Evolutionary conservation across 768 basidiomycete genomes (phyloP), one percentile per base, ranked within the genome.

Genomic region (Termitomyces heimii): DNA sequence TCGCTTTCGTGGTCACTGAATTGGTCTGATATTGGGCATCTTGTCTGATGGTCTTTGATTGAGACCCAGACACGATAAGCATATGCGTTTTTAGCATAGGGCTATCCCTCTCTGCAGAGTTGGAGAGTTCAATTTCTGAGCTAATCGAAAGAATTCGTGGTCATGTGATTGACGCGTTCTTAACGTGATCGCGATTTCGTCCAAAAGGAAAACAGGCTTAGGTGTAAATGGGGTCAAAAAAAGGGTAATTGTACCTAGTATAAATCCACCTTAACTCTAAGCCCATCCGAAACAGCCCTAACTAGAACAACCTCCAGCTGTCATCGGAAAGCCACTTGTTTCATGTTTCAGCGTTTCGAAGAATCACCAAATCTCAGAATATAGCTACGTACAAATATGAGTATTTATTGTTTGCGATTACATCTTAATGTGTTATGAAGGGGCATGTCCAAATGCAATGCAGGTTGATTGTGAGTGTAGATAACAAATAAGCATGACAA

Each of bases 81-180:
- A 29, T 52, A 26, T 20, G 6, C 8, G 26, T 3, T 39, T 13
- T 12, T 28, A 16, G 18, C 9, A 28, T 16, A 16, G 24, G 10
- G 16, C 14, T 32, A 8, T 32, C 20, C 26, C 20, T 35, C 32
- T 35, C 16, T 4, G 6, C 18, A 34, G 31, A 2, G 3, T 18
- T 29, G 28, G 8, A 29, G 4, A 29, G 4, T 10, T 46, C 28
- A 7, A n/a, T n/a, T n/a, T n/a, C n/a, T n/a, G n/a, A n/a, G n/a
- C n/a, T n/a, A 20, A 40, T 3, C n/a, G 14, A n/a, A 5, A 29
- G 37, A 53, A 37, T 20, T 16, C 5, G 24, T 10, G 35, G 34
- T 53, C 50, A 60, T 37, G 59, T 60, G 59, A 60, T 24, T 18
- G 45, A 54, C 59, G 59, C 59, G 55, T 53, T 53, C n/a, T 9